A percentile compares a stretch with the other conserved stretches of the same genome.
Conservation (phyloP, 345 rosid genomes). For the Aethionema arabicum region DNA sequence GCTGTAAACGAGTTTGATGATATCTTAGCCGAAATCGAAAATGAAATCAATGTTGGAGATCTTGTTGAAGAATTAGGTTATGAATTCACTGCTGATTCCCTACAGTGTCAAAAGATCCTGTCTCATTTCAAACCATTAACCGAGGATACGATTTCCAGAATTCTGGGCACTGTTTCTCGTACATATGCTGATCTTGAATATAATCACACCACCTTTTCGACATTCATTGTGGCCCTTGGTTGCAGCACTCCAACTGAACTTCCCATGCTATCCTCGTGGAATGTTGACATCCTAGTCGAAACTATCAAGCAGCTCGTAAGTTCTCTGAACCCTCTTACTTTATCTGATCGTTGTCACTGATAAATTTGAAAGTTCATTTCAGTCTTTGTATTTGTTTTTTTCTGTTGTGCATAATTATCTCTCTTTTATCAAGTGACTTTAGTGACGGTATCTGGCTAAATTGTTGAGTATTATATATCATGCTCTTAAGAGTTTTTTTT, state of each 20-base stretch:
- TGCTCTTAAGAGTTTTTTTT: neutral
- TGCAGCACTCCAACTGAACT: slow-evolving; percentile 45
- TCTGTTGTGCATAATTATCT: neutral
- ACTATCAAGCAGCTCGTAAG: slow-evolving; percentile 80
- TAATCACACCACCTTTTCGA: slow-evolving; percentile 53
- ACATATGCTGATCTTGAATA: slow-evolving; percentile 41
- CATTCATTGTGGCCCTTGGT: slow-evolving; percentile 73
- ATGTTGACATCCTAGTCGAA: slow-evolving; percentile 65
- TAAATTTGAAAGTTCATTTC: slow-evolving; percentile 5
- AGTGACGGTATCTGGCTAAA: neutral
- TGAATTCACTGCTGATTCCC: slow-evolving; percentile 72
- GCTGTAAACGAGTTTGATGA: slow-evolving; percentile 66
- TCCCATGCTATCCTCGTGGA: slow-evolving; percentile 56
- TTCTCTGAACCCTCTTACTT: slow-evolving; percentile 7
- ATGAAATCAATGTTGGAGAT: slow-evolving; percentile 75
- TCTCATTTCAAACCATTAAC: slow-evolving; percentile 66
- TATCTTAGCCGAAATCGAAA: slow-evolving; percentile 78
- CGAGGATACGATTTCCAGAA: slow-evolving; percentile 69
- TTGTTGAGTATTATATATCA: neutral
- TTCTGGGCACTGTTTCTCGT: slow-evolving; percentile 58
- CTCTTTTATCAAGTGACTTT: slow-evolving; percentile 4
- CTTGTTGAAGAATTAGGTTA: slow-evolving; percentile 83
- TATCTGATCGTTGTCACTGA: neutral
- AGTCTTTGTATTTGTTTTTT: neutral
- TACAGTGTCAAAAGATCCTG: slow-evolving; percentile 71